Evolutionary conservation across 306 rosid genomes (phyloP), one percentile per base, ranked within the genome.

Genomic region (Cucurbita moschata): DNA sequence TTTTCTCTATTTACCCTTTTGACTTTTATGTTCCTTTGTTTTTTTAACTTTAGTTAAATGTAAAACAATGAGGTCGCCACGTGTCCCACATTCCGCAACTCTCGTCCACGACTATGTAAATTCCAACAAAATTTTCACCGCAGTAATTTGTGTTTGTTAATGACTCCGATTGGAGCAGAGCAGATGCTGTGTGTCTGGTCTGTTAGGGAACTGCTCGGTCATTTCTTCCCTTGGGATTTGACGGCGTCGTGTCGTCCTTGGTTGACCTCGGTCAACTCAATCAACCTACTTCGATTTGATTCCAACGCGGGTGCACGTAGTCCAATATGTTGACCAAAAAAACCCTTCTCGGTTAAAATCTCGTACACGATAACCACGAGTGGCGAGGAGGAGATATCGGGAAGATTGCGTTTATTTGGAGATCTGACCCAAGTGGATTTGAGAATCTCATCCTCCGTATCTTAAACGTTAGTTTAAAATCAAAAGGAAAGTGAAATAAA

Each of bases 401-500:
- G 80, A 55, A 76, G 85, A 85, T 82, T 84, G 73, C 66, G 76
- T 73, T 73, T 43, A 23, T 87, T 70, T 50, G 60, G 60, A 70
- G 60, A 70, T 70, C 74, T 70, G 74, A 77, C 84, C 81, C 72
- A 82, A 86, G 90, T 90, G 96, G 97, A 88, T 86, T 81, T 88
- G 82, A 82, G 94, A 90, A 93, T 90, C 96, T 81, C 89, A 82
- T 88, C 84, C 84, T 86, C 77, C 71, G 85, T 81, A 81, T 84
- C 85, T 82, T 58, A 77, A 47, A 70, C 74, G 60, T 70, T 70
- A 15, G 57, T 68, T 68, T 65, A 77, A 30, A 79, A 81, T 73
- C 35, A 55, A 70, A 80, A 77, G 69, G 50, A 60, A 77, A 47
- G 75, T 67, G 73, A 40, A 35, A 82, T 44, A 74, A 79, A 71